Evolutionary conservation across 352 stramenopile species (phyloP), one percentile per base, ranked within the genome.

Genomic region (Elongisporangium prolatum): DNA sequence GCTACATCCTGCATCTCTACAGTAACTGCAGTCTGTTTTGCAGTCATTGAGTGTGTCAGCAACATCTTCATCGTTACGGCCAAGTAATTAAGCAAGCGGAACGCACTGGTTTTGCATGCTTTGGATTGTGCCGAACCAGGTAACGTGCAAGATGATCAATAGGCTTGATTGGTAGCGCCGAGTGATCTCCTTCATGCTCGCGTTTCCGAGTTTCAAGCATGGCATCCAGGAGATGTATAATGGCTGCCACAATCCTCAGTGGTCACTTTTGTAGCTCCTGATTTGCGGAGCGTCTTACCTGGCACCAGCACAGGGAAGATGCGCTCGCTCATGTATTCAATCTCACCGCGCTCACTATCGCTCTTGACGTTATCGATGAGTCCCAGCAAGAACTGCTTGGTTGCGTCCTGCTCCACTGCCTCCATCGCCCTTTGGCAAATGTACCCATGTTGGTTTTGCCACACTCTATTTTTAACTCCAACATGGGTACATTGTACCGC

Each of bases 111-210:
- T 88, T 61, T 3, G 54, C 57, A 48, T 88, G 70, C 20, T 69
- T 66, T n/a, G 79, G 75, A 50, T 92, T 92, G 24, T 86, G 74
- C 14, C 83, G 76, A 40, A 86, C 63, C 34, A 93, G 64, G 61
- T 77, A 91, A 24, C 72, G 77, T 50, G 80, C 79, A 21, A 91
- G 63, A 59, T 90, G 78, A 62, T 91, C 71, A 8, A 93, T 59
- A 9, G 80, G 79, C 21, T 77, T 69, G 54, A 91, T 77, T 16
- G 63, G 57, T 21, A 70, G 62, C 11, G 61, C 65, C 21, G 61
- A 61, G 47, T 75, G 65, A 57, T 83, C 69, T 24, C 59, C 65
- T 7, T 86, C 68, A 44, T 69, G 54, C 50, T 79, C 64, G 17
- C 69, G 61, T 40, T 66, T 62, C 16, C 76, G 60, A n/a, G 65